Conservation (phyloP, 2,329 filamentous ascomycete species). For the Chrysoporthe austroafricana region DNA sequence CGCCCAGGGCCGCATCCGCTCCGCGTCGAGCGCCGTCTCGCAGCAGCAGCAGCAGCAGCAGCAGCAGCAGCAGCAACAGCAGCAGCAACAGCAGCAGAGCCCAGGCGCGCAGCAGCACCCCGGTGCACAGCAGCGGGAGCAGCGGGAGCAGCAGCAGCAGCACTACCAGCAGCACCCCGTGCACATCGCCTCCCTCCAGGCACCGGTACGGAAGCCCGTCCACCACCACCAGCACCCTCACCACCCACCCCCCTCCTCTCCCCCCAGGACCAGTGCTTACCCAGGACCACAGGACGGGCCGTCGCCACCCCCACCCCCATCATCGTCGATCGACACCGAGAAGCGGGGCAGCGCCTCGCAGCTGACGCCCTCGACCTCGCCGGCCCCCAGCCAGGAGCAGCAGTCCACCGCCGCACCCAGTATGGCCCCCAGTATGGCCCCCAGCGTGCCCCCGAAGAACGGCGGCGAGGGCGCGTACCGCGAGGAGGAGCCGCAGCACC, state of each 20-base stretch:
- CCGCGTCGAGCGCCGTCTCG: conserved; percentile 15
- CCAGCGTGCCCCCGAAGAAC: conserved; percentile 22
- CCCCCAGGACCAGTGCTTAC: conserved; percentile 18
- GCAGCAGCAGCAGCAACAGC: background rate
- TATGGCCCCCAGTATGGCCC: background rate
- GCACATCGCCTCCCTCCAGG: conserved; percentile 28
- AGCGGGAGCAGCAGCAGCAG: background rate
- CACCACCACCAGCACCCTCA: background rate
- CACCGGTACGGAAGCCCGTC: conserved; percentile 20
- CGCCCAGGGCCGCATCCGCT: conserved; percentile 22
- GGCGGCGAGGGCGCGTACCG: conserved; percentile 1
- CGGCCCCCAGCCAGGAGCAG: conserved; percentile 22
- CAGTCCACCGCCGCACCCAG: background rate
- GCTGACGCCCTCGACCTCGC: conserved; percentile 23
- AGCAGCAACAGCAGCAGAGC: background rate
- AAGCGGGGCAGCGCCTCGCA: conserved; percentile 20
- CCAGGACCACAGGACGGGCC: conserved; percentile 13
- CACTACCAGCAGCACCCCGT: conserved; percentile 16
- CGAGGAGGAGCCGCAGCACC: conserved; percentile 4
- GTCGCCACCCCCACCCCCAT: background rate
- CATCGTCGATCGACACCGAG: conserved; percentile 9
- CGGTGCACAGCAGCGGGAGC: background rate
- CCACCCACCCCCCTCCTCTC: background rate
- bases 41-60: background rate
- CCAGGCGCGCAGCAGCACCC: conserved; percentile 12